Percentiles rank a stretch among this genome's conserved stretches.
Conservation (phyloP, 2,329 filamentous ascomycete genomes). For the Aureobasidium lini region DNA sequence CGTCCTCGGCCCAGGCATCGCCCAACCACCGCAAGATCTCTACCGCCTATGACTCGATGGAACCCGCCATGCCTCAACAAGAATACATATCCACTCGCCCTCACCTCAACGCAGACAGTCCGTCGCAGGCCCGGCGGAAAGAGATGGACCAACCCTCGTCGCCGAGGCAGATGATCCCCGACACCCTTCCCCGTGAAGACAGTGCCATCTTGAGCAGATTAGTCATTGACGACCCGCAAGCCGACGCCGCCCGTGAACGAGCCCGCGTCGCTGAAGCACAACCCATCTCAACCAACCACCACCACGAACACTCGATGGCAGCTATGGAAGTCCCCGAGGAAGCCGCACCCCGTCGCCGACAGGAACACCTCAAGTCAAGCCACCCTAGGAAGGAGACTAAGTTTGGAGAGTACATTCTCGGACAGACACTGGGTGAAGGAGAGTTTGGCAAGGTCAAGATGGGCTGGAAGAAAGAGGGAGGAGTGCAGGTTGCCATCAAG, state of each 20-base stretch:
- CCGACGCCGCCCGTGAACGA: constrained; percentile 63
- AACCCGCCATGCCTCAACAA: constrained; percentile 9
- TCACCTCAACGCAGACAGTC: background rate
- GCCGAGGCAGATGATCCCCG: constrained; percentile 45
- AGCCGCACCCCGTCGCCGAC: constrained; percentile 40
- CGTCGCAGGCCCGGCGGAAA: constrained; percentile 8
- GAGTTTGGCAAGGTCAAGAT: constrained; percentile 99
- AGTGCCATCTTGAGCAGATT: constrained; percentile 73
- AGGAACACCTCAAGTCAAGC: constrained; percentile 49
- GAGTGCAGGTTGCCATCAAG: constrained; percentile 91
- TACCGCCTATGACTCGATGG: constrained; percentile 8
- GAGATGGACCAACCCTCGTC: constrained; percentile 33
- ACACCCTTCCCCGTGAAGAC: constrained; percentile 60
- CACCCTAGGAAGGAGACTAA: constrained; percentile 64
- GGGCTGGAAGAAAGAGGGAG: constrained; percentile 94
- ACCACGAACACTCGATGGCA: constrained; percentile 38
- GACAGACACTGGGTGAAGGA: constrained; percentile 92
- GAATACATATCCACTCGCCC: constrained; percentile 24
- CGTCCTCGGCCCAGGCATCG: constrained; percentile 4
- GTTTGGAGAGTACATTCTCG: constrained; percentile 92
- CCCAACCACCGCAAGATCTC: constrained; percentile 9
- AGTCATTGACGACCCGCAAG: constrained; percentile 66
- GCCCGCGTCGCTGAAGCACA: constrained; percentile 59
- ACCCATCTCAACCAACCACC: constrained; percentile 35
- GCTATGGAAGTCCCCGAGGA: constrained; percentile 44